Percentiles rank a stretch among this genome's conserved stretches.
phyloP scores from a whole-genome alignment of 805 yeast species.

The Kazachstania bromeliacearum region DNA sequence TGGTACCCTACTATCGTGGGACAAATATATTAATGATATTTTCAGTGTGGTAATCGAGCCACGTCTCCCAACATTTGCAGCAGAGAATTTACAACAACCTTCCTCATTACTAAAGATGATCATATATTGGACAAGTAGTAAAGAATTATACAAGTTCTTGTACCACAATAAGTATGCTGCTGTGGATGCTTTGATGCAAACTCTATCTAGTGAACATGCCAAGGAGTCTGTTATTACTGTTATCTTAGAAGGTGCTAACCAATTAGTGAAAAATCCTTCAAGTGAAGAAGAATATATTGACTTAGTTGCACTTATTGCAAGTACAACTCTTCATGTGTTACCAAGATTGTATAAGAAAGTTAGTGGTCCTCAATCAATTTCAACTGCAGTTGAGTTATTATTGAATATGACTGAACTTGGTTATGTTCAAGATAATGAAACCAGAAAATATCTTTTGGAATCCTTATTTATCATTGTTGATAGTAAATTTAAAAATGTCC shows the following conservation, averaged over 20 bases:
- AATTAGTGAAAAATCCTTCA: constrained; percentile 37
- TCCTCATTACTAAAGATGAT: constrained; percentile 67
- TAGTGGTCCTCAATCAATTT: constrained; percentile 36
- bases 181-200: constrained; percentile 43
- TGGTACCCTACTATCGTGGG: constrained; percentile 50
- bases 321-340: constrained; percentile 41
- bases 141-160: constrained; percentile 42
- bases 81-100: constrained; percentile 73
- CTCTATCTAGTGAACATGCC: constrained; percentile 45
- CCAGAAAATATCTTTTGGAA: constrained; percentile 42
- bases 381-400: constrained; percentile 44
- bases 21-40: constrained; percentile 38
- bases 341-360: constrained; percentile 39
- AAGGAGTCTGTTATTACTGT: constrained; percentile 55
- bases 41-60: constrained; percentile 50
- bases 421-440: constrained; percentile 45
- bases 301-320: constrained; percentile 49
- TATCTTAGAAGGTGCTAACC: constrained; percentile 46
- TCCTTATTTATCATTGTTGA: constrained; percentile 55
- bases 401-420: constrained; percentile 46
- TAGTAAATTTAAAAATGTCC: constrained; percentile 44
- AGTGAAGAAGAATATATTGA: constrained; percentile 37
- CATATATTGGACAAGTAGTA: constrained; percentile 44
- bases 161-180: constrained; percentile 48
- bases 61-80: constrained; percentile 56